Evolutionary conservation across 148 eudicot species (phyloP), one percentile per base, ranked within the genome.

Genomic region (Vaccinium corymbosum): DNA sequence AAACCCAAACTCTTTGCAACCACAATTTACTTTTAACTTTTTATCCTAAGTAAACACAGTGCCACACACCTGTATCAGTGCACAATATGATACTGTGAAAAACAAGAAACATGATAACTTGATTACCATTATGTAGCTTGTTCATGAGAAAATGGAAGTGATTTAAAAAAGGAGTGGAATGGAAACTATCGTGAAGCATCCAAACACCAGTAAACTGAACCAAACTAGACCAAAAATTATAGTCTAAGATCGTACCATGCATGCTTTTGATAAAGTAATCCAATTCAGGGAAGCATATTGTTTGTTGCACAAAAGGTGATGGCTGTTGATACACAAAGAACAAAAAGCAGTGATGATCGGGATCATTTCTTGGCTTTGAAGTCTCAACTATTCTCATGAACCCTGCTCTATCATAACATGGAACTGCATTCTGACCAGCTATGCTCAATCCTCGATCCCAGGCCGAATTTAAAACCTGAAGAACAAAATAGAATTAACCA

Each of bases 281-380:
- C 86, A 91, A 76, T 78, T 94, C 93, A 49, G 93, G 86, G 87
- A 90, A 94, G 86, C 88, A 87, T 78, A 85, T 84, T n/a, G 88
- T 82, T 80, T 89, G 88, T 84, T 91, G 89, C 13, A 85, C 81
- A 84, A 85, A 85, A 59, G 92, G 89, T 71, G 81, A 87, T 29
- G 92, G 87, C 73, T 85, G 88, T 87, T 87, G 94, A 77, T 90
- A 92, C 19, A 81, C 89, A 85, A 94, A 91, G 86, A 90, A 91
- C 42, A 89, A 64, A 53, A 94, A 91, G 80, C 87, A 91, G 66
- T 73, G 85, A 52, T 22, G 87, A 86, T 94, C 94, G 53, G 97
- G 93, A 89, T 94, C 91, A 71, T 91, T 87, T 75, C 89, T 90
- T 73, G 97, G 97, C 85, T 89, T 94, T 84, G 95, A 89, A 81